Percentiles rank a stretch among this genome's conserved stretches.
phyloP scores from a whole-genome alignment of 1,284 basidiomycete genomes.

The Rhodotorula sp. region DNA sequence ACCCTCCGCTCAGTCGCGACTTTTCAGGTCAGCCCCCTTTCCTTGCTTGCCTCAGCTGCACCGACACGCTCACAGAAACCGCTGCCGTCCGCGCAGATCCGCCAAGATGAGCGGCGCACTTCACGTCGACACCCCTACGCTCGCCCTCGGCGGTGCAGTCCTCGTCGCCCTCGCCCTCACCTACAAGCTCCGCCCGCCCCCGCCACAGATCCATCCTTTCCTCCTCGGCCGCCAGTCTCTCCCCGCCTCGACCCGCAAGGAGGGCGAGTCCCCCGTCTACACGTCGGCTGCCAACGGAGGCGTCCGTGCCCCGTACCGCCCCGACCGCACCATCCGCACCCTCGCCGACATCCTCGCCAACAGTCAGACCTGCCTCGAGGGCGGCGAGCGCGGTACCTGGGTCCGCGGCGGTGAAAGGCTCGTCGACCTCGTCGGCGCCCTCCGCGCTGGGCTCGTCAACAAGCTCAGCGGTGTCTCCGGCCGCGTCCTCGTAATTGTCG shows the following conservation, averaged over 20 bases:
- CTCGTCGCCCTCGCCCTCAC: slow-evolving; percentile 18
- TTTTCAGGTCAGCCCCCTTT: not conserved
- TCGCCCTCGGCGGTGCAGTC: slow-evolving; percentile 22
- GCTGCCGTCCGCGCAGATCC: too few species aligned
- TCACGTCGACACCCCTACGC: slow-evolving; percentile 27
- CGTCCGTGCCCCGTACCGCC: slow-evolving; percentile 16
- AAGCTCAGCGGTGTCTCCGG: slow-evolving; percentile 5
- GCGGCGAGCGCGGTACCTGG: slow-evolving; percentile 22
- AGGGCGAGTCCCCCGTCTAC: slow-evolving; percentile 37
- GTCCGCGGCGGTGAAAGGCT: slow-evolving; percentile 29
- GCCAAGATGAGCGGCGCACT: not conserved
- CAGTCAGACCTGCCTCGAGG: slow-evolving; percentile 24
- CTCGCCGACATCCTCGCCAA: slow-evolving; percentile 22
- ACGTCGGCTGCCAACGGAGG: slow-evolving; percentile 12
- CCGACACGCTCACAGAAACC: too few species aligned
- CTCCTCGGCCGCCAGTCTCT: slow-evolving; percentile 36
- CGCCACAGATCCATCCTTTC: slow-evolving; percentile 41
- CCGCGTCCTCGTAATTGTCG: slow-evolving; percentile 26
- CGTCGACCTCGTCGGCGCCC: slow-evolving; percentile 9
- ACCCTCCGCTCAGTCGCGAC: too few species aligned
- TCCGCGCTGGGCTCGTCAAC: slow-evolving; percentile 26
- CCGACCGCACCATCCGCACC: slow-evolving; percentile 20
- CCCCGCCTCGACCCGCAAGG: slow-evolving; percentile 15
- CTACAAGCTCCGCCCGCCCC: slow-evolving; percentile 22
- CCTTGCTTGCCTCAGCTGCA: not conserved